Conservation (phyloP, 2,329 filamentous ascomycete species). For the Parastagonospora nodorum region DNA sequence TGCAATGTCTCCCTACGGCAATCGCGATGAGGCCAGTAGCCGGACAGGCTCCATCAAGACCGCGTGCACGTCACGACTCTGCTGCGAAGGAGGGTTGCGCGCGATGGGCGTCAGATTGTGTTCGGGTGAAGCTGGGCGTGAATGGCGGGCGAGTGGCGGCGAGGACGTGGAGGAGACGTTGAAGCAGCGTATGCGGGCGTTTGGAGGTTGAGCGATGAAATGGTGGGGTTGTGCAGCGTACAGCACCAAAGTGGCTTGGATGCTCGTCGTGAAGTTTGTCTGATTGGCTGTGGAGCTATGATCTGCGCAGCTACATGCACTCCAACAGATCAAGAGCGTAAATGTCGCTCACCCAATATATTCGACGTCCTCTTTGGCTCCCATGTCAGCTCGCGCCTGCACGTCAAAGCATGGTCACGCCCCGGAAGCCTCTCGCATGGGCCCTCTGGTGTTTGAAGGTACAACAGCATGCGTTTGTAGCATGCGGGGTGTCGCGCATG, state of each 20-base stretch:
- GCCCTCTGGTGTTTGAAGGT: neutral
- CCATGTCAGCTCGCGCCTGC: neutral
- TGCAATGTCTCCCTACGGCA: slow-evolving; percentile 61
- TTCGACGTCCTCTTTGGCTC: neutral
- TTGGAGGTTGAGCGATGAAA: slow-evolving; percentile 37
- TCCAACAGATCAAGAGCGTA: slow-evolving; percentile 16
- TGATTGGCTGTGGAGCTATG: slow-evolving; percentile 28
- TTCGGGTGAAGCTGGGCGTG: slow-evolving; percentile 34
- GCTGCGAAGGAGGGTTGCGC: slow-evolving; percentile 12
- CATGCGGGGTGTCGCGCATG: slow-evolving; percentile 34
- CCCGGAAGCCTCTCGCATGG: neutral
- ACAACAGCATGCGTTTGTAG: neutral
- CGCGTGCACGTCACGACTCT: slow-evolving; percentile 26
- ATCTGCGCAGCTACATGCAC: slow-evolving; percentile 26
- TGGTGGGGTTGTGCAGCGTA: slow-evolving; percentile 42
- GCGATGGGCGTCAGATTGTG: slow-evolving; percentile 12
- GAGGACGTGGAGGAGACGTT: neutral
- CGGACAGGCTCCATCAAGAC: slow-evolving; percentile 61
- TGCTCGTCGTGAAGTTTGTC: slow-evolving; percentile 3
- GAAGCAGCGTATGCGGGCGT: slow-evolving; percentile 8
- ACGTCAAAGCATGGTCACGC: neutral
- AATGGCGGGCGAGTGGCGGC: slow-evolving; percentile 7
- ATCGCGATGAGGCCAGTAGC: slow-evolving; percentile 62
- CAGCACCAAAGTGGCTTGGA: slow-evolving; percentile 24
- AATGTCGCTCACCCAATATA: slow-evolving; percentile 13